Evolutionary conservation across 2,329 filamentous ascomycete genomes (phyloP).

Genomic region (Penicillium sp.): DNA sequence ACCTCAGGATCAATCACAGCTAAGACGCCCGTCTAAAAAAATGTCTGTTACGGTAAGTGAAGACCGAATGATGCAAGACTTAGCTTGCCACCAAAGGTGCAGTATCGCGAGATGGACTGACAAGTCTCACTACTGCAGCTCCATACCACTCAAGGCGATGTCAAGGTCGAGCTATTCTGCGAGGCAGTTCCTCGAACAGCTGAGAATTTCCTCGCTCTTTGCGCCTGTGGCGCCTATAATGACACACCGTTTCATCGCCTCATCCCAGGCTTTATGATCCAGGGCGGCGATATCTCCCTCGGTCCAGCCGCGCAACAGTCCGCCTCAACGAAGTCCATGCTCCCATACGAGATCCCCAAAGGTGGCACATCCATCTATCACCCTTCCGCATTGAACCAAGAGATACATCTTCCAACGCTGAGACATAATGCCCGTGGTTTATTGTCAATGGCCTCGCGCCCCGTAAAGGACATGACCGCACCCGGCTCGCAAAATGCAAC

Average conservation of each 20-base stretch:
- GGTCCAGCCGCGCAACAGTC: constrained; percentile 39
- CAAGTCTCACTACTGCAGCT: constrained; percentile 41
- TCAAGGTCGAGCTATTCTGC: constrained; percentile 96
- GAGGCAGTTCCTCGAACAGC: constrained; percentile 89
- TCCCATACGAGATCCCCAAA: constrained; percentile 47
- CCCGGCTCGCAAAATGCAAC: constrained; percentile 41
- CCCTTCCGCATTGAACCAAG: constrained; percentile 53
- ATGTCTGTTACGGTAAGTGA: constrained; percentile 33
- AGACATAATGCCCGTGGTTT: constrained; percentile 54
- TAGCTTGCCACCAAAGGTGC: background rate
- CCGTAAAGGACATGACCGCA: constrained; percentile 40
- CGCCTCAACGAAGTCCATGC: constrained; percentile 36
- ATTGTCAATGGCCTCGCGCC: constrained; percentile 54
- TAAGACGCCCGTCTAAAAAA: background rate
- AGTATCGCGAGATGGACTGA: background rate
- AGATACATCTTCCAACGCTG: constrained; percentile 53
- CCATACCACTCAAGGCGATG: constrained; percentile 79
- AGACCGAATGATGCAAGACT: background rate
- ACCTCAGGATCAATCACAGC: background rate
- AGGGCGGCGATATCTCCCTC: constrained; percentile 52
- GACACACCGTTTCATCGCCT: constrained; percentile 58
- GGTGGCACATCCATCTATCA: constrained; percentile 52
- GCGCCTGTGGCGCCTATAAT: constrained; percentile 56
- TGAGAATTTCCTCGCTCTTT: constrained; percentile 66
- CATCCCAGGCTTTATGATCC: constrained; percentile 59